Evolutionary conservation across 441 rosid genomes (phyloP).

Genomic region (Gossypium schwendimanii): DNA sequence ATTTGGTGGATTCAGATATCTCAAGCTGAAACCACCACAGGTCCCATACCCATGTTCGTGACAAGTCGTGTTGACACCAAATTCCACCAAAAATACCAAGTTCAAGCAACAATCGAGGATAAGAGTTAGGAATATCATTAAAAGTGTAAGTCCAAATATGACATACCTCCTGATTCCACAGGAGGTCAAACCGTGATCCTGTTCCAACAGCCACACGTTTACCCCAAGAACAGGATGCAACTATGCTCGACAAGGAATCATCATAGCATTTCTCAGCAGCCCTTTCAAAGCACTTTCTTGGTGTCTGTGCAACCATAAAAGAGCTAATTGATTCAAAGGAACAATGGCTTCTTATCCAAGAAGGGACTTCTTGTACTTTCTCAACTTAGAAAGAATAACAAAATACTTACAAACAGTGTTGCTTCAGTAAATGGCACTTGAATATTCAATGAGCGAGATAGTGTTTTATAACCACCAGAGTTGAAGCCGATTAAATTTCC

Average conservation of each 20-base stretch:
- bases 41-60: not conserved
- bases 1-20: not conserved
- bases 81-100: not conserved
- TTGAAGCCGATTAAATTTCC: constrained; percentile 88
- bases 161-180: constrained; percentile 63
- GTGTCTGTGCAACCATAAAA: constrained; percentile 46
- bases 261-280: constrained; percentile 83
- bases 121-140: not conserved
- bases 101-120: constrained; percentile 2
- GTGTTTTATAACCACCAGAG: constrained; percentile 73
- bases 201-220: constrained; percentile 87
- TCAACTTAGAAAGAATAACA: constrained; percentile 13
- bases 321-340: constrained; percentile 6
- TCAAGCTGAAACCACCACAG: not conserved
- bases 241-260: constrained; percentile 71
- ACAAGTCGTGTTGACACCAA: not conserved
- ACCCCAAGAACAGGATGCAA: constrained; percentile 96
- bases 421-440: constrained; percentile 98
- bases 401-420: constrained; percentile 65
- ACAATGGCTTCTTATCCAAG: constrained; percentile 16
- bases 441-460: constrained; percentile 61
- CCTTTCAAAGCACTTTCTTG: constrained; percentile 82
- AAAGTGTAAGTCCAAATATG: constrained; percentile 15
- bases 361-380: not conserved
- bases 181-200: constrained; percentile 76